Conservation (phyloP, 2,329 filamentous ascomycete species). For the Curvularia spicifera region DNA sequence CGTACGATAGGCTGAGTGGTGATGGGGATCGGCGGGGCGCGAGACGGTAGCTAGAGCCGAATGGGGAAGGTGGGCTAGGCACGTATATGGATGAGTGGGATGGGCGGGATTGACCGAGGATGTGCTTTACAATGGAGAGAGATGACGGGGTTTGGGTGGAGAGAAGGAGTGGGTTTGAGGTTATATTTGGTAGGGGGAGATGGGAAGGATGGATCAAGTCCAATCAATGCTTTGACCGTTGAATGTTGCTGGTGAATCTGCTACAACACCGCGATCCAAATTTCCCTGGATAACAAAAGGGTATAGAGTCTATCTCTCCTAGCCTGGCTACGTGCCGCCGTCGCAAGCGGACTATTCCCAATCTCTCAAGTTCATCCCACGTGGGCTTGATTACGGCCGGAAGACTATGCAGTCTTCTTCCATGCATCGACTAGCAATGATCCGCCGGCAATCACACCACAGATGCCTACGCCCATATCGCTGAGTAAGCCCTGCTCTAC, state of each 20-base stretch:
- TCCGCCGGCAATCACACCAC: constrained; percentile 60
- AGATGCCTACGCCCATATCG: constrained; percentile 63
- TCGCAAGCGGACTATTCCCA: neutral
- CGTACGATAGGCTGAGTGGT: constrained; percentile 8
- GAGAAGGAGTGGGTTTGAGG: no score
- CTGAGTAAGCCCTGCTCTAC: constrained; percentile 62
- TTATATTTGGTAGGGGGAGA: no score
- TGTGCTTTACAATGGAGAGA: no score
- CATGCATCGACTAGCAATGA: constrained; percentile 56
- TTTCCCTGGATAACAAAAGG: neutral
- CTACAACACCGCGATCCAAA: no score
- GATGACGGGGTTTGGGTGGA: no score
- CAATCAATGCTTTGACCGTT: no score
- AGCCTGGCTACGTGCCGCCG: neutral
- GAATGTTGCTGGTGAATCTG: no score
- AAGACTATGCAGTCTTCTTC: constrained; percentile 46
- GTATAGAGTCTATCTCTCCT: neutral
- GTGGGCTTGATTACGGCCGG: neutral
- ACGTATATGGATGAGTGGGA: no score
- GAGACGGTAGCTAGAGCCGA: constrained; percentile 21
- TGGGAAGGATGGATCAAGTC: no score
- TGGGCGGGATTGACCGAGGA: no score
- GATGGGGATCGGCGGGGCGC: constrained; percentile 27
- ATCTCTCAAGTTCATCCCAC: neutral
- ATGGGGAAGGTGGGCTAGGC: constrained; percentile 25